Conservation (phyloP, 1,139 yeast species). For the Waltiozyma solani region DNA sequence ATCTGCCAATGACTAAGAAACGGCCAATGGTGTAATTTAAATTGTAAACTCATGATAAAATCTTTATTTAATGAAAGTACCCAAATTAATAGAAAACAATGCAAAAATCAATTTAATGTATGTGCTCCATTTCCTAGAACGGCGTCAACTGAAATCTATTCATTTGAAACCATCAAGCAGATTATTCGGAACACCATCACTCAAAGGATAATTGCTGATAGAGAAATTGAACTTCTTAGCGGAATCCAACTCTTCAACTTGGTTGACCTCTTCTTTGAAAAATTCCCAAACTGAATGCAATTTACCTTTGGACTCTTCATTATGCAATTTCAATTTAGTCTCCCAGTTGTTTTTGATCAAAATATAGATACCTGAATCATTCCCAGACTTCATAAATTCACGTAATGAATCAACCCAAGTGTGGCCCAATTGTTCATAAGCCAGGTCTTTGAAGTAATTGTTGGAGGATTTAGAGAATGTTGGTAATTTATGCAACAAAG, state of each 20-base stretch:
- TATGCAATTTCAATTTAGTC: slow-evolving; percentile 46
- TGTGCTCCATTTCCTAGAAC: no score
- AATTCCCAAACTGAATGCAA: slow-evolving; percentile 39
- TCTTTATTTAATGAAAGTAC: no score
- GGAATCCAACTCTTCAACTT: slow-evolving; percentile 9
- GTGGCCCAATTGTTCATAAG: slow-evolving; percentile 70
- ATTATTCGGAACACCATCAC: background rate
- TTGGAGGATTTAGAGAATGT: slow-evolving; percentile 61
- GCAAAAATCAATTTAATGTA: no score
- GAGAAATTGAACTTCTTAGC: slow-evolving; percentile 15
- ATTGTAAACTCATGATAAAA: no score
- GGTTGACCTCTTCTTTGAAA: slow-evolving; percentile 29
- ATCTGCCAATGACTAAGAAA: no score
- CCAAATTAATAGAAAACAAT: no score
- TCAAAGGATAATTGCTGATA: slow-evolving; percentile 15
- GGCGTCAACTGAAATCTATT: no score
- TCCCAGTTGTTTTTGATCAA: slow-evolving; percentile 44
- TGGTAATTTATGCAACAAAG: slow-evolving; percentile 59
- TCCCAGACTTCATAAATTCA: slow-evolving; percentile 29
- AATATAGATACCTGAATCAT: slow-evolving; percentile 25
- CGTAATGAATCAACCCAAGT: slow-evolving; percentile 64
- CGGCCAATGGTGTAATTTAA: no score
- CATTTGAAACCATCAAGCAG: background rate
- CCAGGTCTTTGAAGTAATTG: slow-evolving; percentile 61
- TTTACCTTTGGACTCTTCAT: slow-evolving; percentile 43